Base-by-base conservation (phyloP, 2,329 filamentous ascomycete genomes). In the Anthostomella pinea region DNA sequence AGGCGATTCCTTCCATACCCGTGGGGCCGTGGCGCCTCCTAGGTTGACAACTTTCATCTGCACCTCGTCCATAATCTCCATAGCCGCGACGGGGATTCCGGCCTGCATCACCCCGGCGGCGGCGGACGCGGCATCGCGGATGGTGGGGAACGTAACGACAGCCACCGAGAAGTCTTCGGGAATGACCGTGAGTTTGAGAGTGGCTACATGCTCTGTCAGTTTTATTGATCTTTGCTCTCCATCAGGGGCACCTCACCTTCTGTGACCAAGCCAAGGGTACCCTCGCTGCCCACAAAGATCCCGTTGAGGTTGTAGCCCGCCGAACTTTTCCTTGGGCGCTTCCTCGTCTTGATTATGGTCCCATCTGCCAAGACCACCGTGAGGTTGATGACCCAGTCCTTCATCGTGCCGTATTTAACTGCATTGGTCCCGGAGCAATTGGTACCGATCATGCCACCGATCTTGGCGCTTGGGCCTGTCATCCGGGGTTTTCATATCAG, bases 51-150 rank as follows among this genome's bases (percentile, higher is more conserved):
- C 84, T 46, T 71, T 75, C 87, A 93, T 93, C 62, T 90, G 85
- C 3, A 91, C 83, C 39, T 93, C 87, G 56, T 93, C 87, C 84
- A 93, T 88, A 49, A 93, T 80, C 63, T 93, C 87, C 77, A 90
- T 83, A 3, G 83, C 83, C 1, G 82, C 84, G 6, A 90, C 74
- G 0, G 83, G 85, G 3, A 89, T 71, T 0, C 83, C 85, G 1
- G 79, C 74, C 51, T 85, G 79, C 72, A 91, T 85, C n/a, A 91
- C 78, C 32, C 76, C 77, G 2, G 83, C 82, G 0, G 86, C 86
- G 0, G 85, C 84, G 0, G 81, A 73, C 0, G 86, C 85, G 1
- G 87, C 87, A 58, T 86, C 80, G 18, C 84, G 77, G 44, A 91
- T 87, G 1, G 75, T 79, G 0, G 85, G 85, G 58, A 93, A 93